These are phyloP conservation scores for Rhazya stricta DNA, from an alignment of 257 asterid species.

Conservation along the genomic window DNA sequence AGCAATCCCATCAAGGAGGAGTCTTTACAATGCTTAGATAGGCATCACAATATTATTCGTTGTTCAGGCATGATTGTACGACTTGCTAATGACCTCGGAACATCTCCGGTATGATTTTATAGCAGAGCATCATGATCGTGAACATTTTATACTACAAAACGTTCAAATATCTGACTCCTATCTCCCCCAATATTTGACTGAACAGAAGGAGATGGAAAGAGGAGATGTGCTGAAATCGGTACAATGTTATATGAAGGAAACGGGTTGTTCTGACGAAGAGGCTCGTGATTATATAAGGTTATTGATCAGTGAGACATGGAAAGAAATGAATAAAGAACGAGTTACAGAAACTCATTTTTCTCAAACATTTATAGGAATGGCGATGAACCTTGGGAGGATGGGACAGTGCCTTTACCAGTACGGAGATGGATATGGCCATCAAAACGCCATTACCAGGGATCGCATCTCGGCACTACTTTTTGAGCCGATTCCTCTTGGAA, in stretches of 20 bases:
- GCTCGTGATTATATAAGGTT: constrained; percentile 19
- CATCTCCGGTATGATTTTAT: constrained; percentile 39
- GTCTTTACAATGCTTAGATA: constrained; percentile 17
- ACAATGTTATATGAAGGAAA: constrained; percentile 53
- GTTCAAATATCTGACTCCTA: no score
- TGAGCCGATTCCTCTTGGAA: constrained; percentile 24
- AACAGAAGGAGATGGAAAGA: constrained; percentile 21
- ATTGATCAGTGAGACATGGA: constrained; percentile 31
- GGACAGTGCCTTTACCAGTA: constrained; percentile 45
- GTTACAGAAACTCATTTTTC: constrained; percentile 15
- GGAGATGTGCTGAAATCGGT: constrained; percentile 31
- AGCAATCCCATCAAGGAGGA: constrained; percentile 34
- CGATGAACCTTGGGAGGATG: constrained; percentile 41
- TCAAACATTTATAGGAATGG: constrained; percentile 16
- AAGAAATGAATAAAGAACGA: constrained; percentile 26
- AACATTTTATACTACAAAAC: no score
- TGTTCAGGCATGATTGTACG: constrained; percentile 29
- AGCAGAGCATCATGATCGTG: no score
- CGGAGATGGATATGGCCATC: constrained; percentile 56
- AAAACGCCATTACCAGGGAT: constrained; percentile 16
- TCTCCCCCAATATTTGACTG: no score
- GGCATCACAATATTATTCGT: constrained; percentile 27
- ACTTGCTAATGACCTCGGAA: constrained; percentile 45
- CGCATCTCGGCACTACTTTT: constrained; percentile 27
- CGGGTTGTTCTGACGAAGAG: constrained; percentile 22